Evolutionary conservation across 164 flowering plant genomes (phyloP).

Genomic region (Echeveria elegans): DNA sequence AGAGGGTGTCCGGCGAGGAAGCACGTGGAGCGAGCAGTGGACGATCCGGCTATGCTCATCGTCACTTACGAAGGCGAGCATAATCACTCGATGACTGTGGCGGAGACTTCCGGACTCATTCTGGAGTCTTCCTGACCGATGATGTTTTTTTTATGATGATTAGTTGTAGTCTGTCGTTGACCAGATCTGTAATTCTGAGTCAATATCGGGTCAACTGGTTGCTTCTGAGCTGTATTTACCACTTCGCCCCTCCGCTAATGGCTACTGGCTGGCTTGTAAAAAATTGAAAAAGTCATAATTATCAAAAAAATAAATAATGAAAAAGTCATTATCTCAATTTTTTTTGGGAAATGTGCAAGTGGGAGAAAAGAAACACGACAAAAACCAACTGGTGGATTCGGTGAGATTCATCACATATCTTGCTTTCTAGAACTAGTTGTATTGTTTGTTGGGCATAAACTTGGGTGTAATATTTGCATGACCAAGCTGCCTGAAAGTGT

Average conservation of each 20-base stretch:
- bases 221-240: background rate
- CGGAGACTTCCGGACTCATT: constrained; percentile 43
- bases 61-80: constrained; percentile 96
- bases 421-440: too few relatives aligned
- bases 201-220: background rate
- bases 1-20: constrained; percentile 91
- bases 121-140: constrained; percentile 49
- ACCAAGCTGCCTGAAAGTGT: too few relatives aligned
- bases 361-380: too few relatives aligned
- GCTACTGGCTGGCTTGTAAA: background rate
- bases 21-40: constrained; percentile 83
- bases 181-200: background rate
- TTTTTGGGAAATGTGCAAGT: background rate
- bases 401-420: too few relatives aligned
- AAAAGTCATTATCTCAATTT: background rate
- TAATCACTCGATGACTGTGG: constrained; percentile 50
- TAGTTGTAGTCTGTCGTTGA: constrained; percentile 1
- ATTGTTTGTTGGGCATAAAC: too few relatives aligned
- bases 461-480: too few relatives aligned
- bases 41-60: constrained; percentile 74
- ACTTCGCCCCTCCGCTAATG: background rate
- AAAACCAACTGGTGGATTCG: too few relatives aligned
- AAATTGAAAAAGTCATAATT: background rate
- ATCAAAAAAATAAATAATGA: too few relatives aligned
- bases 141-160: background rate